A percentile compares a stretch with the other conserved stretches of the same genome.
phyloP scores from a whole-genome alignment of 306 rosid species.

The Castanopsis chinensis region DNA sequence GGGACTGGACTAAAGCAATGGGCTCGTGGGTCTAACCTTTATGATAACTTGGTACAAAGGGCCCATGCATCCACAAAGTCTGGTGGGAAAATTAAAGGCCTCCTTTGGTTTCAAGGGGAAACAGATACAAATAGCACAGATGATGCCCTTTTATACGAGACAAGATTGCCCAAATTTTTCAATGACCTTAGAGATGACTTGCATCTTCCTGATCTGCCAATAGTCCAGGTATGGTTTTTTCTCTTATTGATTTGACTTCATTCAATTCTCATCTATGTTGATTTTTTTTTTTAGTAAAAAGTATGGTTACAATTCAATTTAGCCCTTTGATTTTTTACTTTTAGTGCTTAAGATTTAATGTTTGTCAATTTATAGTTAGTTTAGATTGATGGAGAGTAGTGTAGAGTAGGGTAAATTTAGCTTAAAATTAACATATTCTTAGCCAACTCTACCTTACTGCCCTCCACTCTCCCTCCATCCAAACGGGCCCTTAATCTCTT shows the following conservation, averaged over 20 bases:
- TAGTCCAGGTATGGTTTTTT: slow-evolving; percentile 57
- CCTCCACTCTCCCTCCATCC: rapidly evolving
- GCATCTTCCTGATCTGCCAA: slow-evolving; percentile 62
- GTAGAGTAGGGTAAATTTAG: no score
- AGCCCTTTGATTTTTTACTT: no score
- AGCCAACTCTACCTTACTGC: no score
- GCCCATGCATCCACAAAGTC: slow-evolving; percentile 38
- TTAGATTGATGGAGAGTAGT: no score
- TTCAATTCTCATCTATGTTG: no score
- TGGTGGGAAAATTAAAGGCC: slow-evolving; percentile 39
- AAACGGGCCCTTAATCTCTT: no score
- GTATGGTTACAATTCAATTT: no score
- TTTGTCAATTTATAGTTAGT: no score
- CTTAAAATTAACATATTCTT: rapidly evolving
- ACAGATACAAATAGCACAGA: slow-evolving; percentile 39
- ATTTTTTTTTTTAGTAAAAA: no score
- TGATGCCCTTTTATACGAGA: slow-evolving; percentile 47
- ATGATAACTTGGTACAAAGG: slow-evolving; percentile 46
- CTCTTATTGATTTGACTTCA: no score
- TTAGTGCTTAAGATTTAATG: no score
- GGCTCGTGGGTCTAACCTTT: slow-evolving; percentile 44
- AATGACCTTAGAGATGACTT: slow-evolving; percentile 53
- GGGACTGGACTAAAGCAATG: slow-evolving; percentile 41
- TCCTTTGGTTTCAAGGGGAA: slow-evolving; percentile 87
- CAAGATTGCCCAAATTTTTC: slow-evolving; percentile 48